Evolutionary conservation across 805 yeast genomes (phyloP), one percentile per base, ranked within the genome.

Genomic region (Saturnispora zaruensis): DNA sequence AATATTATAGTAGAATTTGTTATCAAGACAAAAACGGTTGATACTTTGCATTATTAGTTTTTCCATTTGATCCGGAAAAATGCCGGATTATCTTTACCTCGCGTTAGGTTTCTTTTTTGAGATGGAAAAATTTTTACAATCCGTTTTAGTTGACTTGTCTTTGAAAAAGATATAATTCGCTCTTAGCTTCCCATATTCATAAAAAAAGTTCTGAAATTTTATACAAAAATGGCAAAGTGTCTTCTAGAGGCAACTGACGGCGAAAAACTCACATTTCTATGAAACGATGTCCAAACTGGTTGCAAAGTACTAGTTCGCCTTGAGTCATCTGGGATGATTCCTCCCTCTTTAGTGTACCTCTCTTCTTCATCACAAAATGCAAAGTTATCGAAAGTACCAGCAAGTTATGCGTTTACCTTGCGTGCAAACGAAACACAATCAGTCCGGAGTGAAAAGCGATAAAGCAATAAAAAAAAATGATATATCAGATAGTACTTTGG

Each of bases 271-370:
- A 18, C 26, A 28, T 28, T 28, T 28, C 20, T 21, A 11, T 23
- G 44, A 13, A 16, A 43, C 45, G 4, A 42, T 5, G 30, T 13
- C 21, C 21, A 28, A 13, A 28, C 4, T 28, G 13, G 32, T 28
- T 28, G 13, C 32, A 28, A 28, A 28, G 11, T 37, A 20, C 25
- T 37, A 38, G n/a, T 34, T 18, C 3, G 36, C 9, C 20, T 41
- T 40, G 50, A 47, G 50, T 47, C 50, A 47, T 47, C 42, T 5
- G 11, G 13, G 41, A 47, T 47, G 50, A 47, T 47, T 47, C 50
- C 45, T 18, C 26, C 25, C 23, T n/a, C 41, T 34, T 21, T 30
- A 1, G 14, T 24, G 14, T 26, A 32, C 34, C 23, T 33, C 41
- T 32, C 18, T 28, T 13, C 24, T 23, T 18, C n/a, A n/a, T 5